phyloP scores from a whole-genome alignment of 139 green algal genomes.

The Edaphochlamys debaryana region DNA sequence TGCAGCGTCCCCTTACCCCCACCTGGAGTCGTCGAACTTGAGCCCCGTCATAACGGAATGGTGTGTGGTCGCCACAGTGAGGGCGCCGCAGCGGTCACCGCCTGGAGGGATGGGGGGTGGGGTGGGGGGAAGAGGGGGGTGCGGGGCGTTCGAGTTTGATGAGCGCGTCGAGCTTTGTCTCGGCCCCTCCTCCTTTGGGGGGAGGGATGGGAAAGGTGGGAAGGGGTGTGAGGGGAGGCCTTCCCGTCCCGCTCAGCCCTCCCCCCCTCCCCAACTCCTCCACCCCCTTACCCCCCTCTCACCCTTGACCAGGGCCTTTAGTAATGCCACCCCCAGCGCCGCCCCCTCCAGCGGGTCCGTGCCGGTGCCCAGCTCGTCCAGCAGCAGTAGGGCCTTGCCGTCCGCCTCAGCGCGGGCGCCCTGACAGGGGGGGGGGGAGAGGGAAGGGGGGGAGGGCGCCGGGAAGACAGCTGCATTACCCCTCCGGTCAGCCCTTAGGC shows the following conservation, averaged over 20 bases:
- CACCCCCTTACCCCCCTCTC: too few species aligned
- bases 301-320: constrained; percentile 62
- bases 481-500: too few species aligned
- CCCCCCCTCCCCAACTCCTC: too few species aligned
- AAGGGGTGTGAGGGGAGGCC: too few species aligned
- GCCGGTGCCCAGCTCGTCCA: constrained; percentile 96
- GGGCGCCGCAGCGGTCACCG: constrained; percentile 63
- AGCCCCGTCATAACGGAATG: constrained; percentile 77
- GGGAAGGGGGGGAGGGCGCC: background rate
- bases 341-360: constrained; percentile 95
- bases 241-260: too few species aligned
- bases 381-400: constrained; percentile 84
- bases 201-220: too few species aligned
- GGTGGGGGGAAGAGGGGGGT: too few species aligned
- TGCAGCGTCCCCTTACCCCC: too few species aligned
- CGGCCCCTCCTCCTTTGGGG: too few species aligned
- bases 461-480: too few species aligned
- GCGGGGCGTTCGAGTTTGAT: too few species aligned
- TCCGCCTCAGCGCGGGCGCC: constrained; percentile 75
- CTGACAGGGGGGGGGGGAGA: constrained; percentile 40
- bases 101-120: constrained; percentile 23
- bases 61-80: constrained; percentile 88
- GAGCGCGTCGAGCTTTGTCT: too few species aligned
- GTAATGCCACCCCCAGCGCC: constrained; percentile 87
- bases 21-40: constrained; percentile 90